A percentile compares a stretch with the other conserved stretches of the same genome.
Evolutionary conservation across 352 stramenopile genomes (phyloP).

Genomic region (Globisporangium emineosum): DNA sequence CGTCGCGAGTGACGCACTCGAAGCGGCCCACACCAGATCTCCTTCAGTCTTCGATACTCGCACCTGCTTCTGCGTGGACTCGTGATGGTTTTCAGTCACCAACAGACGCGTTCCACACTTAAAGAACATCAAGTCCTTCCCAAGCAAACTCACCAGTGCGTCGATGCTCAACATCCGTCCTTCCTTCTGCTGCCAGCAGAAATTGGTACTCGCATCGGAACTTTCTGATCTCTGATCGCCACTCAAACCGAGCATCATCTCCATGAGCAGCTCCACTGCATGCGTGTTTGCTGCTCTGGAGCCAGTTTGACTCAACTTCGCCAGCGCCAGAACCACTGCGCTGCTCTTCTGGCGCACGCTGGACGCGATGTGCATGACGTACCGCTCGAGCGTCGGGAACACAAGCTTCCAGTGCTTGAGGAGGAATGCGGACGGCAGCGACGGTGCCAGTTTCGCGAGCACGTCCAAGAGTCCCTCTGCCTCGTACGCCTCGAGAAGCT

Average conservation of each 20-base stretch:
- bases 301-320: constrained; percentile 21
- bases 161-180: constrained; percentile 70
- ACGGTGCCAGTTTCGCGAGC: constrained; percentile 39
- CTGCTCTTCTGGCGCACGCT: constrained; percentile 61
- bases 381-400: constrained; percentile 66
- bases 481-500: constrained; percentile 48
- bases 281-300: not conserved
- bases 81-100: not conserved
- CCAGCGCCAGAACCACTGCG: constrained; percentile 44
- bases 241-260: constrained; percentile 50
- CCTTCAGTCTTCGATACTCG: not conserved
- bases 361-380: constrained; percentile 70
- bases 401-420: constrained; percentile 71
- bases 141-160: constrained; percentile 40
- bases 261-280: constrained; percentile 33
- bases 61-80: not conserved
- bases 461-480: constrained; percentile 69
- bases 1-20: constrained; percentile 16
- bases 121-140: constrained; percentile 25
- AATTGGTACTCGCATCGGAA: constrained; percentile 12
- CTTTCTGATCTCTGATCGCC: constrained; percentile 5
- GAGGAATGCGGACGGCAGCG: constrained; percentile 44
- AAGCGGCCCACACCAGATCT: constrained; percentile 1
- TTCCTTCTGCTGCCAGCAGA: constrained; percentile 70
- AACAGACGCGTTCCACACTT: constrained; percentile 1